A percentile compares a stretch with the other conserved stretches of the same genome.
Conservation (phyloP, 2,329 filamentous ascomycete genomes). For the Colletotrichum sp. region DNA sequence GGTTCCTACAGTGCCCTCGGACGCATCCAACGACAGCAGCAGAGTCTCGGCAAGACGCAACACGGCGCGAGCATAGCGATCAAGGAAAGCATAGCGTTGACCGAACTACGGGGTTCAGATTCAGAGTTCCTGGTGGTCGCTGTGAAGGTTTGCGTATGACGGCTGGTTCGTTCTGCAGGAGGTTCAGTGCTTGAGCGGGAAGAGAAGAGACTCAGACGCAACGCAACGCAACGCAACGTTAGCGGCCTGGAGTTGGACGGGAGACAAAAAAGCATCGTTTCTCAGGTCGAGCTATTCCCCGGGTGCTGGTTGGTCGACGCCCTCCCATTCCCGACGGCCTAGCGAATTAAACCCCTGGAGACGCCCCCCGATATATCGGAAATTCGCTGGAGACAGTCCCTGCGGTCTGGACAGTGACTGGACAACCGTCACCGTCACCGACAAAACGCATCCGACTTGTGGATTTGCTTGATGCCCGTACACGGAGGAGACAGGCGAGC, state of each 20-base stretch:
- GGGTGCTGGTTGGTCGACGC: constrained; percentile 9
- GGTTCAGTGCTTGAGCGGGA: neutral
- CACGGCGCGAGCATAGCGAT: neutral
- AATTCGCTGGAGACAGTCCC: constrained; percentile 13
- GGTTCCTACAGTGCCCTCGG: neutral
- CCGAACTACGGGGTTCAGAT: constrained; percentile 2
- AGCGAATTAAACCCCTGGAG: constrained; percentile 9
- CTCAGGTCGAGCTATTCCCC: neutral
- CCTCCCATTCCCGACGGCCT: neutral
- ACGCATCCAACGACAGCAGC: constrained; percentile 4
- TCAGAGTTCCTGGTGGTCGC: neutral
- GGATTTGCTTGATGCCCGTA: neutral
- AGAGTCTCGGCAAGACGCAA: constrained; percentile 3
- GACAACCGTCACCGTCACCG: constrained; percentile 20
- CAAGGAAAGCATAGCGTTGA: constrained; percentile 3
- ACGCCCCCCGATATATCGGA: constrained; percentile 19
- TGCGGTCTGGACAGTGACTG: constrained; percentile 9
- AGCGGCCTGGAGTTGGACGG: neutral
- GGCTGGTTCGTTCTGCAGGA: neutral
- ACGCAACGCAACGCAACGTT: neutral
- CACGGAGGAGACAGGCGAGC: neutral
- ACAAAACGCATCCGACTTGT: neutral
- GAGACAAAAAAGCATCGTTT: constrained; percentile 8
- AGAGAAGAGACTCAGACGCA: neutral
- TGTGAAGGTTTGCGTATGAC: neutral